Base-by-base conservation (phyloP, 805 yeast species). In the Metschnikowia lochheadii region DNA sequence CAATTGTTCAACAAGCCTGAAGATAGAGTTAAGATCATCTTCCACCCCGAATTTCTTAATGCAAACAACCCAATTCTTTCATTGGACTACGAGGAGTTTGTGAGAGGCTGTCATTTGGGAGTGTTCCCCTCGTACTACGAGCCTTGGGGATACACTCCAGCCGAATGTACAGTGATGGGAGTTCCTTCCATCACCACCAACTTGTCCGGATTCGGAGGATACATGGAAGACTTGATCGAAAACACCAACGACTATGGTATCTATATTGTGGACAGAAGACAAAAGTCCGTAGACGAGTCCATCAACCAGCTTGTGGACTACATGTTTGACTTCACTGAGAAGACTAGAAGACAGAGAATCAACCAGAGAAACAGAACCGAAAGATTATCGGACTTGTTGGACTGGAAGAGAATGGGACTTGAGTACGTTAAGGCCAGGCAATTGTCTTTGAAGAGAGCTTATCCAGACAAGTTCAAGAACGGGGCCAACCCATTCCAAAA, bases 141-240 rank as follows among this genome's bases (percentile, higher is more conserved):
- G 72, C 99, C 99, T 3, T 92, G 99, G 99, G 99, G 99, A 37
- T 92, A 92, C 69, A 92, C 99, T 2, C 99, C 99, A 3, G 98
- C 98, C 7, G 99, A 92, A 68, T 94, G 99, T 75, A 92, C 99
- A 0, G 99, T 94, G 21, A 92, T 92, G 99, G 99, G 99, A 50
- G 96, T 94, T 52, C 99, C 99, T 15, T 89, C 97, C 6, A 88
- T 92, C 63, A 92, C 99, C 10, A 92, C 99, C 39, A 92, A 92
- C 67, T 73, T 92, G 53, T 89, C 97, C 2, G 99, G 99, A 1
- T 92, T 92, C 65, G 99, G 99, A 45, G 95, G 98, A 58, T 92
- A 92, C 73, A 92, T 92, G 98, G 99, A 92, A 71, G 97, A 92
- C 67, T 77, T 92, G 56, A 92, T 92, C 66, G 97, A 92, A 66